Evolutionary conservation across 805 yeast genomes (phyloP).

Genomic region (Ogataea saltuana): DNA sequence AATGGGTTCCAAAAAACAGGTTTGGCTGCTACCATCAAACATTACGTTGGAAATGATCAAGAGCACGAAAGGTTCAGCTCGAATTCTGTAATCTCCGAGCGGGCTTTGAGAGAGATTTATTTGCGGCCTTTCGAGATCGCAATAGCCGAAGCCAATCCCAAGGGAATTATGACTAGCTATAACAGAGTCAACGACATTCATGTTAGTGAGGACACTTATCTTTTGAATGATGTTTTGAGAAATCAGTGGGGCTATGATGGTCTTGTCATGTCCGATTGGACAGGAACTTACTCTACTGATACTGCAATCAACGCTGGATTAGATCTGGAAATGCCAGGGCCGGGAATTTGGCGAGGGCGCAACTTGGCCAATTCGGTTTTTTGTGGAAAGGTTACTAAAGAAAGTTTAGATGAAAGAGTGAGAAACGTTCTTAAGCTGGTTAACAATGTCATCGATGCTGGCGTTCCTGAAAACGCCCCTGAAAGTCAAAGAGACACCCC

Average conservation of each 20-base stretch:
- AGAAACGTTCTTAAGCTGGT: conserved; percentile 48
- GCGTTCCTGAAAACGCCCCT: conserved; percentile 43
- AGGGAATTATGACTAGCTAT: conserved; percentile 60
- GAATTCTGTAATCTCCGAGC: conserved; percentile 51
- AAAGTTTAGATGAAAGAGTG: conserved; percentile 49
- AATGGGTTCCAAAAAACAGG: conserved; percentile 55
- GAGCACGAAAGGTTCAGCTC: conserved; percentile 55
- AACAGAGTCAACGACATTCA: conserved; percentile 64
- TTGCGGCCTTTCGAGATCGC: conserved; percentile 65
- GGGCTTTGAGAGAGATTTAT: conserved; percentile 68
- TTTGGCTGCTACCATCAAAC: conserved; percentile 60
- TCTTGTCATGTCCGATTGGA: conserved; percentile 64
- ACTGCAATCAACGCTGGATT: conserved; percentile 55
- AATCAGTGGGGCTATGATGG: conserved; percentile 62
- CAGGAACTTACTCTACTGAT: conserved; percentile 51
- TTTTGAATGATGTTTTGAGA: conserved; percentile 49
- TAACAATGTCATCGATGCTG: conserved; percentile 43
- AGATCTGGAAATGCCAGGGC: conserved; percentile 70
- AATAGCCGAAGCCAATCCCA: conserved; percentile 51
- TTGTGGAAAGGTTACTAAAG: conserved; percentile 41
- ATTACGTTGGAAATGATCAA: conserved; percentile 62
- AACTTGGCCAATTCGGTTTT: conserved; percentile 43
- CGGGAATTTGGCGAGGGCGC: conserved; percentile 44
- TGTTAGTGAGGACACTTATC: conserved; percentile 45
- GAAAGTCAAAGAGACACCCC: conserved; percentile 46